Evolutionary conservation across 176 grass and related monocot species (phyloP), one percentile per base, ranked within the genome.

Genomic region (Avena insularis): DNA sequence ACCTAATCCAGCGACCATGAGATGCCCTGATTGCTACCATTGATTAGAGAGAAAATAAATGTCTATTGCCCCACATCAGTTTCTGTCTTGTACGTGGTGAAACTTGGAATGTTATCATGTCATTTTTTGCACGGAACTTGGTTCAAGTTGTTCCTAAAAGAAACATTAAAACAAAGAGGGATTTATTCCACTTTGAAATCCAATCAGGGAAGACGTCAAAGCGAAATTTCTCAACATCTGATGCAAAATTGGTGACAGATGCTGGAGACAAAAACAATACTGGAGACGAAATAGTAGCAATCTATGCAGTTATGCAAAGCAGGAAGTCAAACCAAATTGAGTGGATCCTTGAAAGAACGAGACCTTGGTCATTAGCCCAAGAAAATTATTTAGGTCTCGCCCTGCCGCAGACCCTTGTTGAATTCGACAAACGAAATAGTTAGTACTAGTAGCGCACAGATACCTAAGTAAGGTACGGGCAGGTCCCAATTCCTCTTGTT

Each of bases 1-100:
- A 78, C 56, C 27, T 56, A 83, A 82, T 90, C n/a, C 12, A 83
- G 46, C 51, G 74, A 35, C 33, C 35, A 17, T 48, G n/a, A 56
- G 2, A 79, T 75, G 48, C 29, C 14, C 20, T 60, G 71, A 55
- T 54, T 89, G 45, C 33, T 67, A 77, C 36, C 16, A 43, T 82
- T 47, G 36, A 47, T 76, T 17, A 76, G 8, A 46, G 20, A 56
- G 63, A 56, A 31, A 79, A 55, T 13, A 27, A 29, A 8, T 50
- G n/a, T 2, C 21, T 72, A 45, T 2, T 17, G 4, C 12, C 10
- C 19, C 48, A 35, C 20, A 15, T 8, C 19, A 49, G 74, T 45
- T 48, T 27, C 8, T 27, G 23, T 80, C 2, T 3, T 49, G 20
- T 55, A 80, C 6, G 17, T 9, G 31, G 11, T 45, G 61, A 54